Conservation (phyloP, 208 protist genomes). For the Angomonas ambiguus region DNA sequence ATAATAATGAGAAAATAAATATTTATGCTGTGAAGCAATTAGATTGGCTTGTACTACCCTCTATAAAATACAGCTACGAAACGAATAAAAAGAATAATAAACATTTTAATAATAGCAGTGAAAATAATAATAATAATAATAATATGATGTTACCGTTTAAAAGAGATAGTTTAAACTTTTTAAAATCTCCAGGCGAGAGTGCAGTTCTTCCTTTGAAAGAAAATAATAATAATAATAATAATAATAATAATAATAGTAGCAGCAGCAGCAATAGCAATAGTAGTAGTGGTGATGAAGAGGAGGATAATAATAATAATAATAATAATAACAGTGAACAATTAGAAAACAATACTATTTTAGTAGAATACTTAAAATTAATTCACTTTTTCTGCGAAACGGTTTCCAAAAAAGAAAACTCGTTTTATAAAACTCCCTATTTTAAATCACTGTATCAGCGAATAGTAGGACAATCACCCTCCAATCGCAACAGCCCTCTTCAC, state of each 20-base stretch:
- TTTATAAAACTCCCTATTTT: too few relatives aligned
- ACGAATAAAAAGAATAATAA: background rate
- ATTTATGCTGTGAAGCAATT: too few relatives aligned
- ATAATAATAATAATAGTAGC: background rate
- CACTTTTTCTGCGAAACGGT: background rate
- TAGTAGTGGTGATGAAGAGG: background rate
- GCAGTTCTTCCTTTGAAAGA: background rate
- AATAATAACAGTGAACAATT: background rate
- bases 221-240: background rate
- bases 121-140: too few relatives aligned
- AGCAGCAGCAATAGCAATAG: background rate
- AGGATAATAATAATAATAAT: background rate
- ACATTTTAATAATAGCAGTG: constrained; percentile 24
- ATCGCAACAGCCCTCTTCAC: too few relatives aligned
- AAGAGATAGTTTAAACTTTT: too few relatives aligned
- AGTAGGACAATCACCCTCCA: too few relatives aligned
- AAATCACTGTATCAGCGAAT: too few relatives aligned
- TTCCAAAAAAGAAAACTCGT: too few relatives aligned
- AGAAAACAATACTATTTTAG: too few relatives aligned
- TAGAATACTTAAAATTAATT: background rate
- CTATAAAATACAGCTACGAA: background rate
- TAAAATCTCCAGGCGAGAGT: too few relatives aligned
- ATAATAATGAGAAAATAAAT: too few relatives aligned
- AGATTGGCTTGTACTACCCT: constrained; percentile 24
- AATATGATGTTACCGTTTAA: too few relatives aligned